Conservation (phyloP, 2,329 filamentous ascomycete genomes). For the Ophiostoma australiae region DNA sequence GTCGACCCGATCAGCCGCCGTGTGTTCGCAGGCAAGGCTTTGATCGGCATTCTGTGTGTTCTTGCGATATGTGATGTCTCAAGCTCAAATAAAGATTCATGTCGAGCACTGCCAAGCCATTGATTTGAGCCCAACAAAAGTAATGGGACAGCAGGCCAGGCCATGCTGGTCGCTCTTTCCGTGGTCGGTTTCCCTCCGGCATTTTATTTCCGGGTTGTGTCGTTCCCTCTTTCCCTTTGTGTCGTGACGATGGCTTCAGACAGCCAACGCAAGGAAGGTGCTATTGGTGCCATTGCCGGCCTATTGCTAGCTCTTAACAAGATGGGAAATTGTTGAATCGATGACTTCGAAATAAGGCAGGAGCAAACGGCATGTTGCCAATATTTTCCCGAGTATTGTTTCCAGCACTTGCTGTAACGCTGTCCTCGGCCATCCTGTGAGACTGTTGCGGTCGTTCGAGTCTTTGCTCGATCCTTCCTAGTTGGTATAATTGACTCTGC, state of each 20-base stretch:
- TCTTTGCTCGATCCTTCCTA: neutral
- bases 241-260: neutral
- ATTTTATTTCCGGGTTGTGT: neutral
- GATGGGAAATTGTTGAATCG: neutral
- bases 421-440: neutral
- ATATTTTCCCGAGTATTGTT: neutral
- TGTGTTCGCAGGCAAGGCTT: constrained; percentile 44
- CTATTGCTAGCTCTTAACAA: neutral
- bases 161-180: neutral
- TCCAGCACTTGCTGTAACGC: neutral
- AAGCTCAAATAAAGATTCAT: neutral
- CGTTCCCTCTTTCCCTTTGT: neutral
- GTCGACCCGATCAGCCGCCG: constrained; percentile 56
- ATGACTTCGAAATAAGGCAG: neutral
- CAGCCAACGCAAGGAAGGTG: neutral
- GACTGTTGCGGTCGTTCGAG: neutral
- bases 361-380: neutral
- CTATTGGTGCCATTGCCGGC: neutral
- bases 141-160: neutral
- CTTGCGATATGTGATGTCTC: neutral
- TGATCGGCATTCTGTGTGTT: constrained; percentile 45
- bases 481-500: neutral
- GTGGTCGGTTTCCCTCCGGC: neutral
- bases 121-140: neutral
- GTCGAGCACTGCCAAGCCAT: neutral